Conservation (phyloP, 1,139 yeast species). For the Debaryomyces psychrophilus region DNA sequence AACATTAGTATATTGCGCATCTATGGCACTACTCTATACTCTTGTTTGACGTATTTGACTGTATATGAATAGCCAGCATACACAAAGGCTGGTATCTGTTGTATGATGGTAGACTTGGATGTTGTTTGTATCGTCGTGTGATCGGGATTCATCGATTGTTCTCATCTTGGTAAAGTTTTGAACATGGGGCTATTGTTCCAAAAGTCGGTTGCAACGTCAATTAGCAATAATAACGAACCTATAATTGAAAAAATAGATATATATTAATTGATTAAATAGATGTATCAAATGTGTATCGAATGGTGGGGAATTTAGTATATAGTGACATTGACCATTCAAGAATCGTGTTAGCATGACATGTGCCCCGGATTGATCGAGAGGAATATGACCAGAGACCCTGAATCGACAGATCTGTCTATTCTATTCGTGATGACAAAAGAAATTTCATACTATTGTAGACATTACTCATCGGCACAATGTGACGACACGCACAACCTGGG, state of each 20-base stretch:
- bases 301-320: background rate
- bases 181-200: slow-evolving; percentile 1
- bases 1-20: too few species aligned
- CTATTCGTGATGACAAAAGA: background rate
- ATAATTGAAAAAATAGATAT: background rate
- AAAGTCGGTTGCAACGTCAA: slow-evolving; percentile 6
- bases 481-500: background rate
- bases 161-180: background rate
- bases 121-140: background rate
- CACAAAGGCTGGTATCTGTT: background rate
- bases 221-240: background rate
- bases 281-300: background rate
- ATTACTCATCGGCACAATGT: background rate
- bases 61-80: background rate
- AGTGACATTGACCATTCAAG: background rate
- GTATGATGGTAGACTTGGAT: background rate
- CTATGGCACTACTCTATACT: too few species aligned
- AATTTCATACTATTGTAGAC: background rate
- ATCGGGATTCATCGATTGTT: slow-evolving; percentile 1
- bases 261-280: background rate
- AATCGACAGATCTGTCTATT: background rate
- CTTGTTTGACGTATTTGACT: too few species aligned
- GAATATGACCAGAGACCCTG: background rate
- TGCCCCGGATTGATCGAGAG: background rate
- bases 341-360: background rate